phyloP scores from a whole-genome alignment of 1,284 basidiomycete species.

The Trichosporon coremiiforme region DNA sequence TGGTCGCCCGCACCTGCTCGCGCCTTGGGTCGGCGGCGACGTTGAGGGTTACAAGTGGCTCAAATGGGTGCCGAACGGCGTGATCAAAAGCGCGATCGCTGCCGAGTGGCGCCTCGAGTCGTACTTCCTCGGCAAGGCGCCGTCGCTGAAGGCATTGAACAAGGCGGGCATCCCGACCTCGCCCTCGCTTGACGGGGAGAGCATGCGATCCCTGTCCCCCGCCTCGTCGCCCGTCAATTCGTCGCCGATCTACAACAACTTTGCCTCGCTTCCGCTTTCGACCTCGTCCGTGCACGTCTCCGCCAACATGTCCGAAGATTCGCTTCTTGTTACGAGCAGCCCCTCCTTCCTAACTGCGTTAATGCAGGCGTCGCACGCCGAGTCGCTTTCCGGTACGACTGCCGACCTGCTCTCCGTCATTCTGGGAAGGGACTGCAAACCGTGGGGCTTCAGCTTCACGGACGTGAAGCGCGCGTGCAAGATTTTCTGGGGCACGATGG shows the following conservation, averaged over 20 bases:
- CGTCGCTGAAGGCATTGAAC: slow-evolving; percentile 59
- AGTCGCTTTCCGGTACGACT: slow-evolving; percentile 86
- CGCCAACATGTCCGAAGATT: slow-evolving; percentile 5
- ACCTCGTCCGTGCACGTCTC: background rate
- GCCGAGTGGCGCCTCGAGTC: slow-evolving; percentile 96
- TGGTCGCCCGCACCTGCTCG: slow-evolving; percentile 84
- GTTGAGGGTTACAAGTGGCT: slow-evolving; percentile 91
- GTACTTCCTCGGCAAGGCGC: slow-evolving; percentile 94
- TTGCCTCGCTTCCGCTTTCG: slow-evolving; percentile 15
- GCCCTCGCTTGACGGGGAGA: slow-evolving; percentile 24
- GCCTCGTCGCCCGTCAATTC: slow-evolving; percentile 12
- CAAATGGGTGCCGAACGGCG: slow-evolving; percentile 89
- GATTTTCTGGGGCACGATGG: slow-evolving; percentile 90
- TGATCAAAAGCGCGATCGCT: slow-evolving; percentile 91
- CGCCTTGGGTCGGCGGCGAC: slow-evolving; percentile 92
- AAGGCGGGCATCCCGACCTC: slow-evolving; percentile 21
- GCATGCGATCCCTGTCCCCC: background rate
- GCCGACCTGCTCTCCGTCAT: slow-evolving; percentile 82
- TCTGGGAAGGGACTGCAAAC: slow-evolving; percentile 71
- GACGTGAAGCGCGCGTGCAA: slow-evolving; percentile 75
- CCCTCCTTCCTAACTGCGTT: slow-evolving; percentile 65
- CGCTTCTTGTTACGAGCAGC: slow-evolving; percentile 27
- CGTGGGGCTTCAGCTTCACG: slow-evolving; percentile 58
- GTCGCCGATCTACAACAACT: slow-evolving; percentile 13
- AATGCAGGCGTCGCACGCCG: slow-evolving; percentile 89